Conservation (phyloP, 768 basidiomycete genomes). For the Tylopilus sp. region DNA sequence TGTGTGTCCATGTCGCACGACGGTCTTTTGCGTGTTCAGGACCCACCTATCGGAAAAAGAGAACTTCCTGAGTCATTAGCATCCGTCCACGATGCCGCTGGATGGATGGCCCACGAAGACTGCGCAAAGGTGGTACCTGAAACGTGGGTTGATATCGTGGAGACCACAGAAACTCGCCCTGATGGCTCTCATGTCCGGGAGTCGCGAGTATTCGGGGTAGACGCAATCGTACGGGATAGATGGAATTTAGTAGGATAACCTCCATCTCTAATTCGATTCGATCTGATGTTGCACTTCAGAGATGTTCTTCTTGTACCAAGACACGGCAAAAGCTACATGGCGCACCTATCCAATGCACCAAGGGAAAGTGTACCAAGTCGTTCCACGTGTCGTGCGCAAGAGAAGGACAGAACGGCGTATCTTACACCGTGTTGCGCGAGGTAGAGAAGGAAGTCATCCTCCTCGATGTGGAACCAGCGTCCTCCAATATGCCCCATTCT, state of each 20-base stretch:
- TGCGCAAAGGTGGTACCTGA: slow-evolving; percentile 86
- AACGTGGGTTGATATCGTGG: slow-evolving; percentile 82
- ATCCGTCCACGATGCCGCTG: slow-evolving; percentile 24
- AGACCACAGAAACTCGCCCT: slow-evolving; percentile 28
- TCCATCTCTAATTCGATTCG: background rate
- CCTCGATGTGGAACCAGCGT: slow-evolving; percentile 37
- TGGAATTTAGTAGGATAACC: slow-evolving; percentile 78
- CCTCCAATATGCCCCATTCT: background rate
- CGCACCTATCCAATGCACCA: slow-evolving; percentile 88
- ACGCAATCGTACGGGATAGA: slow-evolving; percentile 83
- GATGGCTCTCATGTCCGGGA: slow-evolving; percentile 39
- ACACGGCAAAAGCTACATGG: slow-evolving; percentile 63
- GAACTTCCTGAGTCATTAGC: slow-evolving; percentile 43
- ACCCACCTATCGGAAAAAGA: slow-evolving; percentile 56
- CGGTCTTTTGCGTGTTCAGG: slow-evolving; percentile 62
- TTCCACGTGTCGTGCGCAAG: slow-evolving; percentile 92
- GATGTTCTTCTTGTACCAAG: slow-evolving; percentile 86
- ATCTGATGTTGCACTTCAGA: slow-evolving; percentile 44
- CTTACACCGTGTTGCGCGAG: slow-evolving; percentile 60
- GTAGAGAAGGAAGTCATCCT: slow-evolving; percentile 82
- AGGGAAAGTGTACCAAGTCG: slow-evolving; percentile 89
- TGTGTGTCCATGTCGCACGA: slow-evolving; percentile 53
- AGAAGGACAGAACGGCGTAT: slow-evolving; percentile 47
- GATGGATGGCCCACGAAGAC: slow-evolving; percentile 75
- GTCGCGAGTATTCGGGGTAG: slow-evolving; percentile 75